Conservation (phyloP, 768 basidiomycete species). For the Amanita pallidorosea region DNA sequence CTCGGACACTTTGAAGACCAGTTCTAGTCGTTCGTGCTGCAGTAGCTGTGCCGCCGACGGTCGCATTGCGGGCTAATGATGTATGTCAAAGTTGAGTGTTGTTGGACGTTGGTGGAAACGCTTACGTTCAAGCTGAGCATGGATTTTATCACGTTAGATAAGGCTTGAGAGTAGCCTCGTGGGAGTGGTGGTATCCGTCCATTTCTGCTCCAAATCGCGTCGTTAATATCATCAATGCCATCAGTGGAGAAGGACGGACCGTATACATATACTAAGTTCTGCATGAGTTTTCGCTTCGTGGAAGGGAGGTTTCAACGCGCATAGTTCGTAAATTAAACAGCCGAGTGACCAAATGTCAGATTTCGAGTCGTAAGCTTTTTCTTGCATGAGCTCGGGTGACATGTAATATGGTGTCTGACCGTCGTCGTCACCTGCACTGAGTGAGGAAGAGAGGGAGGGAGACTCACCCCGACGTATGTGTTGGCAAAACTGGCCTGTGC, state of each 20-base stretch:
- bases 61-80: constrained; percentile 67
- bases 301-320: constrained; percentile 88
- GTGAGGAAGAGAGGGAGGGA: background rate
- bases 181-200: constrained; percentile 90
- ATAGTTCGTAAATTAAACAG: constrained; percentile 93
- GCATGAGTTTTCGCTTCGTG: constrained; percentile 86
- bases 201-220: constrained; percentile 32
- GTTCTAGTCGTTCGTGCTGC: constrained; percentile 66
- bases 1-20: constrained; percentile 63
- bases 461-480: constrained; percentile 90
- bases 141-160: constrained; percentile 68
- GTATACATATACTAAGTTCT: constrained; percentile 74
- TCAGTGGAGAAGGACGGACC: constrained; percentile 29
- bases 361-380: constrained; percentile 95
- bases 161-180: constrained; percentile 64
- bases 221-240: background rate
- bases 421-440: background rate
- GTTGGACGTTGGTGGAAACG: background rate
- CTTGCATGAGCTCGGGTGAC: constrained; percentile 97
- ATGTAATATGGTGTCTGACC: constrained; percentile 95
- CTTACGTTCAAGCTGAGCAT: constrained; percentile 80
- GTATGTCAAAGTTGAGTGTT: background rate
- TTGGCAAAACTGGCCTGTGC: constrained; percentile 82
- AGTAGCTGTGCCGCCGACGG: constrained; percentile 75
- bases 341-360: constrained; percentile 98